Base-by-base conservation (phyloP, 2,329 filamentous ascomycete genomes). In the Fusarium udum region DNA sequence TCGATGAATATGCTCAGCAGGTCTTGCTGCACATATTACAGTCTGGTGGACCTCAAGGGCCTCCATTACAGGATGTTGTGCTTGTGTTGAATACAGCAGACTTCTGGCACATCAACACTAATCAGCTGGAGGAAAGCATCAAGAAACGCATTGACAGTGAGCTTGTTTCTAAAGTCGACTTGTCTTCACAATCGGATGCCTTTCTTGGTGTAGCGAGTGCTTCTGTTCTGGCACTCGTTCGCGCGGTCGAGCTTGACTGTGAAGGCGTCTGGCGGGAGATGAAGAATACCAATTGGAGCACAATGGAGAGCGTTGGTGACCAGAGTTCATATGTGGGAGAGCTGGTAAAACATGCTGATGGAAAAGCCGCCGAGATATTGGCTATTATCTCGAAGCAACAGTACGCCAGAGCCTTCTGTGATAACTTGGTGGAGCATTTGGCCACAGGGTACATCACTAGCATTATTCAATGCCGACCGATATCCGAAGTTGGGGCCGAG, bases 231-330 rank as follows among this genome's bases (percentile, higher is more conserved):
- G 90, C 93, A 1, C 86, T 99, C 51, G 95, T 98, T 10, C 91
- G 93, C 69, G 92, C 91, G 78, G 93, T 97, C 9, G 95, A 97
- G 80, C 81, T 91, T 2, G 92, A 92, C 59, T 92, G 95, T 76
- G 95, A 98, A 73, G 90, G 92, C 1, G 92, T 92, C 22, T 99
- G 95, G 96, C 90, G 95, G 64, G 96, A 98, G 84, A 99, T 99
- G 96, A 92, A 92, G 72, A 97, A 98, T 79, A 97, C 93, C 1
- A 93, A 95, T 55, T 99, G 96, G 96, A 93, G 92, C 81, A 95
- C 93, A 73, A 93, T 99, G 86, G 96, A 98, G 76, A 93, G 89
- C 67, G 96, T 97, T 8, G 94, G 94, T 49, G 96, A 99, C 80
- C 95, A 98, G 79, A 98, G 95, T 82, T 92, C 93, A 0, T 99